Base-by-base conservation (phyloP, 2,329 filamentous ascomycete genomes). In the Nigrograna mackinnonii region DNA sequence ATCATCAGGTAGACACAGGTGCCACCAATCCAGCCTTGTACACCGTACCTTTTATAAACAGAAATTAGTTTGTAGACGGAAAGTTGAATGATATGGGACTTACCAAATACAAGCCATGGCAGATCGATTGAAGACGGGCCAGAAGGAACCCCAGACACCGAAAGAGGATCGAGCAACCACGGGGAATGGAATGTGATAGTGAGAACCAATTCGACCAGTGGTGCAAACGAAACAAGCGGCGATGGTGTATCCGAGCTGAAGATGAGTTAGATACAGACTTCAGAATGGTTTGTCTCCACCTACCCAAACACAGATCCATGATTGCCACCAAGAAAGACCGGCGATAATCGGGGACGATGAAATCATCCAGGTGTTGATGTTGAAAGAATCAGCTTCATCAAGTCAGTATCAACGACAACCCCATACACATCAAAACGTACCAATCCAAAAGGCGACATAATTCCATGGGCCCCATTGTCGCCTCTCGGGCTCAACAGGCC, bases 1-100 rank as follows among this genome's bases (percentile, higher is more conserved):
- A 96, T 92, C 89, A 96, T 95, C 44, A 96, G 73, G 49, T 90
- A 90, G 4, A 96, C 85, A 55, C 91, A 96, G 44, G 86, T 68
- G 56, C 79, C 79, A 55, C 91, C 91, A 50, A 95, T 95, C 74
- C 89, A 96, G 4, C 82, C 72, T 64, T 94, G 89, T 19, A 95
- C 89, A 37, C 88, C 89, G 50, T 91, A 35, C n/a, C n/a, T n/a
- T n/a, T n/a, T n/a, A n/a, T n/a, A n/a, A n/a, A n/a, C n/a, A n/a
- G n/a, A n/a, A n/a, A n/a, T n/a, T n/a, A n/a, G n/a, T n/a, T n/a
- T n/a, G n/a, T n/a, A n/a, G n/a, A n/a, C n/a, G n/a, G n/a, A n/a
- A n/a, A n/a, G n/a, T n/a, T n/a, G n/a, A n/a, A n/a, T n/a, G n/a
- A n/a, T n/a, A n/a, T n/a, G n/a, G n/a, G n/a, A n/a, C n/a, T n/a